Evolutionary conservation across 2,329 filamentous ascomycete genomes (phyloP), one percentile per base, ranked within the genome.

Genomic region (Epicoccum nigrum): DNA sequence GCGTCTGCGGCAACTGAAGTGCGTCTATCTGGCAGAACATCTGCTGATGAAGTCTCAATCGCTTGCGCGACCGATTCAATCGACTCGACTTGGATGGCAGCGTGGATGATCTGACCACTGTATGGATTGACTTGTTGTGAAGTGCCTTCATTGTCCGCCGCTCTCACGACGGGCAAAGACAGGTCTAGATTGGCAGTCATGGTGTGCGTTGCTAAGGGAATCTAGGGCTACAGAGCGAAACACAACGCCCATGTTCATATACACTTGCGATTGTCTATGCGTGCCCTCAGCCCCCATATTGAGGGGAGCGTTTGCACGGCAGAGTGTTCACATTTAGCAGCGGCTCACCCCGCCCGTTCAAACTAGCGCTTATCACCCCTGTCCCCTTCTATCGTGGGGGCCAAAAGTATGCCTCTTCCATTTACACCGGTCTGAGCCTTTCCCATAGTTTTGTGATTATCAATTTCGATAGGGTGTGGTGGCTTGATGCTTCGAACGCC

Each of bases 251-350:
- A 33, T 23, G 9, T 27, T 52, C 56, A 62, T 59, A 32, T 40
- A 59, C 40, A 55, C 25, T 20, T 44, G 39, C 37, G 45, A 31
- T 13, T 30, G 51, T 59, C 60, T 48, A 38, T 43, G n/a, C 34
- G 42, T 23, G 15, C 49, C 54, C 62, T 65, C 61, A 60, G 67
- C 67, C 68, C 65, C 68, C 57, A 68, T 56, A 47, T 60, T 48
- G 47, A 39, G 9, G 21, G 35, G 42, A 20, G 17, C 13, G 27
- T 33, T 34, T 27, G 21, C 39, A 39, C 49, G 48, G 42, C 42
- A 51, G 42, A 41, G 28, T 15, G 38, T 52, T 52, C 49, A 21
- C 49, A 30, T 33, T 52, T 43, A 47, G 49, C 43, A 47, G 38
- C 49, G 49, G 43, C 21, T 44, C 43, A 47, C 49, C 49, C 49